A percentile compares a stretch with the other conserved stretches of the same genome.
Evolutionary conservation across 805 yeast genomes (phyloP).

Genomic region (Candida chauliodis): DNA sequence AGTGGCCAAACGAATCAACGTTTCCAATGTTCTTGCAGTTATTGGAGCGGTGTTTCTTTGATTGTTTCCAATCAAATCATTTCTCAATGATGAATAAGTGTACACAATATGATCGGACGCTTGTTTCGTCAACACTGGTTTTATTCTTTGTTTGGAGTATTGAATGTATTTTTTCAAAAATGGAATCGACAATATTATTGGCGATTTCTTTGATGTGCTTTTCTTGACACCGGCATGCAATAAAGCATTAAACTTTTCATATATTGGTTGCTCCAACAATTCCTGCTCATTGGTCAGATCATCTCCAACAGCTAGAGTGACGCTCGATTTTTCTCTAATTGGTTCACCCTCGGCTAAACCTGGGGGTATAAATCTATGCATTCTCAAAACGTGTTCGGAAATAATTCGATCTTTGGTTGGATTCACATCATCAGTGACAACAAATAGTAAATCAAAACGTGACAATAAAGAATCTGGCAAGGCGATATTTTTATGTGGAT

Average conservation of each 20-base stretch:
- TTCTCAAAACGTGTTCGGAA: conserved; percentile 90
- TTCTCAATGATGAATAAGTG: conserved; percentile 77
- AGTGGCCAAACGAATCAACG: conserved; percentile 88
- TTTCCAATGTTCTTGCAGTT: conserved; percentile 97
- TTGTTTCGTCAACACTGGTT: conserved; percentile 71
- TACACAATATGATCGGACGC: conserved; percentile 81
- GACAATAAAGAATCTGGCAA: conserved; percentile 94
- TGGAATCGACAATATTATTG: conserved; percentile 58
- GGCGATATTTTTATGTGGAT: conserved; percentile 95
- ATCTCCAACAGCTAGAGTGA: conserved; percentile 81
- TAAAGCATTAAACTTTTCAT: conserved; percentile 76
- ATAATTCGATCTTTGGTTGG: conserved; percentile 80
- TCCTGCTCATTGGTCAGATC: conserved; percentile 42
- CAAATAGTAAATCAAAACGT: conserved; percentile 92
- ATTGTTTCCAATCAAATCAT: conserved; percentile 58
- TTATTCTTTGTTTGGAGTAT: conserved; percentile 84
- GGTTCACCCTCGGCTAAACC: conserved; percentile 94
- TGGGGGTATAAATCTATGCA: conserved; percentile 85
- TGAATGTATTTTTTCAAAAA: conserved; percentile 90
- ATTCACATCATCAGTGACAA: conserved; percentile 92
- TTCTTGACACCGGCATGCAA: conserved; percentile 70
- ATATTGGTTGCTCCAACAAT: conserved; percentile 57
- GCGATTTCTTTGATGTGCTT: conserved; percentile 17
- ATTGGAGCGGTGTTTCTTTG: conserved; percentile 86
- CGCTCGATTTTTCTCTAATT: conserved; percentile 67